Base-by-base conservation (phyloP, 2,329 filamentous ascomycete species). In the Lachnum nothofagi region DNA sequence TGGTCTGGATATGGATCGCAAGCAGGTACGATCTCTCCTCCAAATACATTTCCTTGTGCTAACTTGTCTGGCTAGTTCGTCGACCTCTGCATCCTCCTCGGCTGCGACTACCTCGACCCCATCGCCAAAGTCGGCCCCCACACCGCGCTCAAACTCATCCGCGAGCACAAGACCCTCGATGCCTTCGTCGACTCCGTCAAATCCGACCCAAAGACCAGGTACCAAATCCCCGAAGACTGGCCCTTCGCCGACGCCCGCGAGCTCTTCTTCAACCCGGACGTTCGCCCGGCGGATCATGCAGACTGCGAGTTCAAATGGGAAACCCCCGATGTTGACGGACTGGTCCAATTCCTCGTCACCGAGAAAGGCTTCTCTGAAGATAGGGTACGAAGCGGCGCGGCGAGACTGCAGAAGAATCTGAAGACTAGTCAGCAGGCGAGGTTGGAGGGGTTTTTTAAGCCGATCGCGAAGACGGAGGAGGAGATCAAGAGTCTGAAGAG, bases 291-390 rank as follows among this genome's bases (percentile, higher is more conserved):
- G 20, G 87, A 94, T 59, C 80, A 94, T 62, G 82, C 87, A 0
- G 82, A 89, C 10, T 97, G 91, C 68, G 90, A 98, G 66, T 95
- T 97, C 76, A 96, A 95, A 70, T 98, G 94, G 93, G 90, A 96
- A 38, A 85, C 84, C 51, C 93, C 93, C 3, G 91, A 98, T 62
- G 76, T 93, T 1, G 90, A 96, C 2, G 91, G 89, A 0, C 79
- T 98, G 0, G 80, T 98, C 55, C 80, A 93, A 60, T 98, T 88
- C 68, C 74, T 98, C 2, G 93, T 95, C 3, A 82, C 82, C 5
- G 93, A 97, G 65, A 98, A 98, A 72, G 93, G 91, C 1, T 98
- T 98, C 76, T 95, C 84, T 24, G 94, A 98, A 67, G 93, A 98
- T 65, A 80, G 93, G 16, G 93, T 98, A 7, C 81, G 91, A 31